These are phyloP conservation scores for Acanthamoeba sp. DNA, from an alignment of 208 protist genomes.

Conservation along the genomic window DNA sequence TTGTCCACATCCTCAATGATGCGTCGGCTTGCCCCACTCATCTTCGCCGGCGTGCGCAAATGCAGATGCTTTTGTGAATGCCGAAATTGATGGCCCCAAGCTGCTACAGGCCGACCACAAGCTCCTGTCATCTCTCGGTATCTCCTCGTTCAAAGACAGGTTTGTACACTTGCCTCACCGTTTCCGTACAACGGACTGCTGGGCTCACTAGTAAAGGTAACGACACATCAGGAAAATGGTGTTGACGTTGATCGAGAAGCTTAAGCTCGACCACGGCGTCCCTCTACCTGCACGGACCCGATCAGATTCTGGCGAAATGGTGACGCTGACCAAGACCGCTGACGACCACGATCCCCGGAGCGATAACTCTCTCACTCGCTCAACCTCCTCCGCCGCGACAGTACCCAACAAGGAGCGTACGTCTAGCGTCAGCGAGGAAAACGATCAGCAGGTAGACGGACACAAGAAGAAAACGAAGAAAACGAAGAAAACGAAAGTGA, in stretches of 20 bases:
- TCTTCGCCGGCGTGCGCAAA: no score
- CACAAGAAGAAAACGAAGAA: background rate
- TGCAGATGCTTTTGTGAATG: background rate
- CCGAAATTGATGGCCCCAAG: background rate
- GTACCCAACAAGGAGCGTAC: background rate
- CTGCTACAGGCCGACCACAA: background rate
- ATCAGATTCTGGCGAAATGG: background rate
- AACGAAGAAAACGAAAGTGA: background rate
- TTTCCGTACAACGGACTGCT: background rate
- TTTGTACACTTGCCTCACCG: background rate
- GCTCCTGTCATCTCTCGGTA: background rate
- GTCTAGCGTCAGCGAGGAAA: background rate
- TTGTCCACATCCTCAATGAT: background rate
- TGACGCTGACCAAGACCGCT: background rate
- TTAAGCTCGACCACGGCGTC: background rate
- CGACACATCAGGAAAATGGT: background rate
- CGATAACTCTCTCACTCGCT: no score
- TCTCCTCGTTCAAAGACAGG: background rate
- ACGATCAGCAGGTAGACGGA: constrained; percentile 19
- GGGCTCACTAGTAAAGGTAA: background rate
- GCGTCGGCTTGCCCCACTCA: background rate
- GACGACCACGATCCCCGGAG: background rate
- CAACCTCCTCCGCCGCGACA: background rate
- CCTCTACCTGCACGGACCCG: background rate
- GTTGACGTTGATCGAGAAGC: background rate